Base-by-base conservation (phyloP, 2,329 filamentous ascomycete genomes). In the Teratosphaeria gauchensis region DNA sequence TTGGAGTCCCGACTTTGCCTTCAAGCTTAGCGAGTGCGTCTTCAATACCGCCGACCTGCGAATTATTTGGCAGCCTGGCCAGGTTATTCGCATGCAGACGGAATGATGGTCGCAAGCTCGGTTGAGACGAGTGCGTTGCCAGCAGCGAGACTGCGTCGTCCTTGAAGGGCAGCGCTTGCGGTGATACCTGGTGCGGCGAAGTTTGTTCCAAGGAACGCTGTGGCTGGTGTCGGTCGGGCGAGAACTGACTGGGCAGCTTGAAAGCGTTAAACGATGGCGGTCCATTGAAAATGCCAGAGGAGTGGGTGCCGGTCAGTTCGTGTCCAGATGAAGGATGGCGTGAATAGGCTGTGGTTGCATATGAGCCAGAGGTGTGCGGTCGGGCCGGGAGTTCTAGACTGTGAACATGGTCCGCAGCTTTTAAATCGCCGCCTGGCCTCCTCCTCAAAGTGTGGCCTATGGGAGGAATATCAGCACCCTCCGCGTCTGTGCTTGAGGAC, bases 11-110 rank as follows among this genome's bases (percentile, higher is more conserved):
- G 8, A 61, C 61, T 55, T 66, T 92, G 9, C 94, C 94, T 75
- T 99, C 94, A 0, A 99, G 80, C 68, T 97, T 99, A 66, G 92
- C 75, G 55, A 99, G 73, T 0, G 94, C 90, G n/a, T 92, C 91
- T 69, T 97, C 94, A 30, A 97, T 86, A 12, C 92, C 92, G 68
- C 95, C 77, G 53, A 77, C 77, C 24, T 76, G 89, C 53, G 87
- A 86, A 61, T 95, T 90, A 68, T 96, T 92, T 0, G 92, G 90
- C 30, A 97, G 89, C 58, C 89, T 86, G 1, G 92, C 90, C 57
- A 99, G 83, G 66, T 89, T 89, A 60, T 92, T 86, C 1, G 95
- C 90, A 67, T 95, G 91, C 2, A 83, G 87, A 72, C 97, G 90
- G 65, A 97, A 96, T 0, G 92, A 96, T 1, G 81, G 80, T 52